Conservation (phyloP, 345 rosid genomes). For the Excoecaria cochinchinensis region DNA sequence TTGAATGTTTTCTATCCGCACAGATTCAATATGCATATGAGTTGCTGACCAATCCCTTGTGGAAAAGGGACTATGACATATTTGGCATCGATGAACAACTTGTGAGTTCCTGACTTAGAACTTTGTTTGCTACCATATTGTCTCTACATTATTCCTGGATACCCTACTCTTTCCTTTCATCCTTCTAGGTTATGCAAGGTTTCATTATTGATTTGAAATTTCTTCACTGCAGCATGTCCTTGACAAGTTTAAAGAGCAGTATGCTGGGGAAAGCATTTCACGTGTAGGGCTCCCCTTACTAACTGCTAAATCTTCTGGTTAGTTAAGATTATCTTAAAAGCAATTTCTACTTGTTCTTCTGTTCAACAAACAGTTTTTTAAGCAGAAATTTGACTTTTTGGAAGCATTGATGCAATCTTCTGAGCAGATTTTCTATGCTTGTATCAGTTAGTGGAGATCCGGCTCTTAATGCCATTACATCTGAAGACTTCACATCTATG, state of each 20-base stretch:
- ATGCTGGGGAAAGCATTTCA: conserved; percentile 46
- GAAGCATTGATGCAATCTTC: conserved; percentile 10
- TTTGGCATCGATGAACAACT: conserved; percentile 74
- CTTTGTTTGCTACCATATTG: background rate
- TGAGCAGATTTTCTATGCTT: conserved; percentile 18
- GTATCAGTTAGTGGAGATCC: conserved; percentile 43
- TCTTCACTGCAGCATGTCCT: conserved; percentile 53
- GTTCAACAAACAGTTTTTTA: background rate
- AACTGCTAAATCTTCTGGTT: conserved; percentile 57
- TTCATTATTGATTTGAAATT: conserved; percentile 13
- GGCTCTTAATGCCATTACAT: conserved; percentile 48
- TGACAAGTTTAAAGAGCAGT: conserved; percentile 43
- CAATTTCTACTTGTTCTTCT: background rate
- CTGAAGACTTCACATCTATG: conserved; percentile 44
- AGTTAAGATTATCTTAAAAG: conserved; percentile 21
- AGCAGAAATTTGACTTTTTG: background rate
- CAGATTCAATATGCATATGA: conserved; percentile 87
- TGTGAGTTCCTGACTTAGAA: conserved; percentile 46
- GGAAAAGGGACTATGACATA: conserved; percentile 83
- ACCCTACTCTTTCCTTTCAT: background rate
- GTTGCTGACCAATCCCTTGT: conserved; percentile 58
- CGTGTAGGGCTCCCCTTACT: conserved; percentile 59
- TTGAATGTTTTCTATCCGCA: conserved; percentile 18
- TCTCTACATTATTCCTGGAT: background rate
- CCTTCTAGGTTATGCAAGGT: conserved; percentile 1